Base-by-base conservation (phyloP, 2,329 filamentous ascomycete species). In the Cercospora sp. region DNA sequence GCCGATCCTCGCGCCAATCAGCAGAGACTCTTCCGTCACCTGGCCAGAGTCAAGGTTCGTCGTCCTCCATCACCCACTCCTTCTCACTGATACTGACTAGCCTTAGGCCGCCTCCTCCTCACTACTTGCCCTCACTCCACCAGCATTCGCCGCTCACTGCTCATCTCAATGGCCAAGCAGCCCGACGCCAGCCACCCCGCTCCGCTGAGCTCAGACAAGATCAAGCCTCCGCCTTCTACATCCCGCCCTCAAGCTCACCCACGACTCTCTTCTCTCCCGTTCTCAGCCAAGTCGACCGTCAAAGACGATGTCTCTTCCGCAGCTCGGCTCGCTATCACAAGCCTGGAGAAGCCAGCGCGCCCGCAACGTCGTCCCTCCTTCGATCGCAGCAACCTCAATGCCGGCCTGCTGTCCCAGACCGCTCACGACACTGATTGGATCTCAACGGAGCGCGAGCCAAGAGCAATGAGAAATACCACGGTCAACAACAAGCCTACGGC, bases 251-350 rank as follows among this genome's bases (percentile, higher is more conserved):
- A n/a, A 3, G 0, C 7, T 2, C 2, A 42, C 36, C 16, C 36
- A 1, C 36, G 36, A n/a, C 6, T 0, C 3, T 16, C 16, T n/a
- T 42, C 3, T 40, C 36, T 42, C 36, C 2, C 1, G 16, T 6
- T 0, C 0, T 3, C 36, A n/a, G 36, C 36, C 1, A 8, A n/a
- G 0, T n/a, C 3, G 3, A 42, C 16, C 2, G 36, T 6, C 36
- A 1, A 42, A 42, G 13, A 42, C n/a, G 7, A 42, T n/a, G 5
- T 7, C 36, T 3, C 36, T 42, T 9, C 36, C 16, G 6, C 36
- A 3, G 16, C 36, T 16, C 36, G n/a, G 36, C 36, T 42, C 36
- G 16, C 16, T 42, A n/a, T 42, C 16, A 3, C 36, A 3, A 42
- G 16, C 16, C 16, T 42, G 16, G 7, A 42, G 16, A n/a, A 42